phyloP scores from a whole-genome alignment of 164 flowering plant genomes.

The Magnolia sinica region DNA sequence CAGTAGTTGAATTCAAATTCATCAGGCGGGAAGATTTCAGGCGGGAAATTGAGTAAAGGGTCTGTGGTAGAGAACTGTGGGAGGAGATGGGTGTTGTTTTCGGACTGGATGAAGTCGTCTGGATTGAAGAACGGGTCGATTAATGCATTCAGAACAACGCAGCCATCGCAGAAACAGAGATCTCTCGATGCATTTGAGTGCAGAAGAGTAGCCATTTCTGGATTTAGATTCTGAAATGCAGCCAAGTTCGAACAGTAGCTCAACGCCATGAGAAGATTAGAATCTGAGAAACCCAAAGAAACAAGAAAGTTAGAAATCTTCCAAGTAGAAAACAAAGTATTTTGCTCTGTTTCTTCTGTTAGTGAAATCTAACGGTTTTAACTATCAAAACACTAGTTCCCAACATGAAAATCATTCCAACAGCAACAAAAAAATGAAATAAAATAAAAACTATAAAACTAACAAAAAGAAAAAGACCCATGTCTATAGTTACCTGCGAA shows the following conservation, averaged over 20 bases:
- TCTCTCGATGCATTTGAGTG: constrained; percentile 3
- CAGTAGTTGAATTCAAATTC: constrained; percentile 5
- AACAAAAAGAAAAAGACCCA: neutral
- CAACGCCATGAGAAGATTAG: constrained; percentile 7
- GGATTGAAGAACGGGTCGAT: constrained; percentile 7
- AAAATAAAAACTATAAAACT: neutral
- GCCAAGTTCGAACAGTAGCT: constrained; percentile 6
- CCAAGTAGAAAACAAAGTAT: neutral
- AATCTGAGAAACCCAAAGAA: neutral
- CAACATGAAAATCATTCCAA: neutral
- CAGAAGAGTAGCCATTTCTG: constrained; percentile 1
- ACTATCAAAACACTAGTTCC: too few relatives aligned
- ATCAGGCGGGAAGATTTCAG: constrained; percentile 1
- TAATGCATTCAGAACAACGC: neutral
- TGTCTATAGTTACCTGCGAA: neutral
- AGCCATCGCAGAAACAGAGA: constrained; percentile 6
- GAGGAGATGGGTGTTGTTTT: neutral
- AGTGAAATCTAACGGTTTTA: too few relatives aligned
- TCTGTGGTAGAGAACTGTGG: neutral
- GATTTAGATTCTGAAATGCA: neutral
- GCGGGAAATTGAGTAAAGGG: neutral
- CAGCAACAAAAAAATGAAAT: neutral
- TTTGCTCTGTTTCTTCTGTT: neutral
- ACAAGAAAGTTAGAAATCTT: neutral
- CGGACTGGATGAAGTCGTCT: constrained; percentile 1